A percentile compares a stretch with the other conserved stretches of the same genome.
phyloP scores from a whole-genome alignment of 1,284 basidiomycete species.

The Porodaedalea pini region DNA sequence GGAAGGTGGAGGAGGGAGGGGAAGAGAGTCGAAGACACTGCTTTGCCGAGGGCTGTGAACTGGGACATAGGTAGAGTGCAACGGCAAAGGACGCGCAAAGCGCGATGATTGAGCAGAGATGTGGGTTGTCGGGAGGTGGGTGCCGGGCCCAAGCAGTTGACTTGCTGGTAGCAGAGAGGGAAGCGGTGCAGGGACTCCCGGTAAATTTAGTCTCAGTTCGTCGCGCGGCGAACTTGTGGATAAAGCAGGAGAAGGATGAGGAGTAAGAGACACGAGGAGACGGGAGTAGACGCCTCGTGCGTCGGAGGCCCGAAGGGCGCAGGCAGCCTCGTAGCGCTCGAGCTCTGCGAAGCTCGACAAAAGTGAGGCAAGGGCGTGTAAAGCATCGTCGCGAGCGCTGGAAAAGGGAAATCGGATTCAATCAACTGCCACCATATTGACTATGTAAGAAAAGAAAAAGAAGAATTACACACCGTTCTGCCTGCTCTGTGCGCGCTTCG shows the following conservation, averaged over 20 bases:
- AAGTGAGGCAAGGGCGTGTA: conserved; percentile 45
- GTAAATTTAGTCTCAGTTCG: conserved; percentile 1
- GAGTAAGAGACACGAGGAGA: conserved; percentile 38
- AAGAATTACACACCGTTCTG: conserved; percentile 46
- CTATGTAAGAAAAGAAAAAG: conserved; percentile 20
- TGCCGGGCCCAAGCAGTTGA: background rate
- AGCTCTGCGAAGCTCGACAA: conserved; percentile 53
- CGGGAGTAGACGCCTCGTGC: conserved; percentile 48
- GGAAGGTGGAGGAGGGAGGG: conserved; percentile 18
- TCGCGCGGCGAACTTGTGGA: background rate
- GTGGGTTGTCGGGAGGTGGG: background rate
- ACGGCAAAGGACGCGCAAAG: background rate
- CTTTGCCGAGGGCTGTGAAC: background rate
- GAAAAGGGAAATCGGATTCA: background rate
- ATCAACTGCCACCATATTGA: background rate
- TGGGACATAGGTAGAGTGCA: background rate
- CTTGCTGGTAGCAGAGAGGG: background rate
- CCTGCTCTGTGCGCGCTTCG: conserved; percentile 46
- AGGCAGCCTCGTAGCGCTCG: conserved; percentile 43
- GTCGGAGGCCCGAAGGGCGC: conserved; percentile 48
- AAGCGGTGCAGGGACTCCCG: background rate
- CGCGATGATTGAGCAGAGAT: background rate
- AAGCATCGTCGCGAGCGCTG: conserved; percentile 51
- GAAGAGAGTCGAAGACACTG: conserved; percentile 5
- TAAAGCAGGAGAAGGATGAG: conserved; percentile 22